Percentiles rank a stretch among this genome's conserved stretches.
Conservation (phyloP, 192 early-diverging fungal genomes). For the Coemansia sp. region DNA sequence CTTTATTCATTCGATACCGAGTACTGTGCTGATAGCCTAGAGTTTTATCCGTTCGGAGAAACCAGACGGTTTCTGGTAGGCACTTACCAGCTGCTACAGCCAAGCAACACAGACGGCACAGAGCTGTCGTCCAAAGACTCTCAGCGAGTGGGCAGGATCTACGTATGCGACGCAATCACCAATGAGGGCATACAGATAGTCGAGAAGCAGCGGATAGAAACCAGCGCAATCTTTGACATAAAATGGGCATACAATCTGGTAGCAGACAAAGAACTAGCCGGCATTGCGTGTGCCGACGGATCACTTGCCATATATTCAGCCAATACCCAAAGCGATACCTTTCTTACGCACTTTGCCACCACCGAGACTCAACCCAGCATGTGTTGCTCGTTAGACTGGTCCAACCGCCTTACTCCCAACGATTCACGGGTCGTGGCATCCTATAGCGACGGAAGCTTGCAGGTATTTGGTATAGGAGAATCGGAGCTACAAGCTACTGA, state of each 20-base stretch:
- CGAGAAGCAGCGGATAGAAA: conserved; percentile 59
- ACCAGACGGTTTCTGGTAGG: conserved; percentile 61
- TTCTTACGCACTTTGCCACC: conserved; percentile 25
- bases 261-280: conserved; percentile 52
- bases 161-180: conserved; percentile 56
- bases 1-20: conserved; percentile 61
- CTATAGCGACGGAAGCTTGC: conserved; percentile 73
- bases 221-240: conserved; percentile 68
- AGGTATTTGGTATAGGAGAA: conserved; percentile 54
- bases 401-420: conserved; percentile 52
- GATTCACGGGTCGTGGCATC: conserved; percentile 60
- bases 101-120: not conserved
- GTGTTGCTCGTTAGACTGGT: conserved; percentile 89
- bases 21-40: conserved; percentile 69
- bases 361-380: conserved; percentile 56
- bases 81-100: conserved; percentile 64
- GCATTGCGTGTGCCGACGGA: conserved; percentile 64
- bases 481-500: conserved; percentile 28
- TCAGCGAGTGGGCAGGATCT: conserved; percentile 63
- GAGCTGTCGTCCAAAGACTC: conserved; percentile 36
- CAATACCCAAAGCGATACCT: conserved; percentile 20
- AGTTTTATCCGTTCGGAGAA: conserved; percentile 64
- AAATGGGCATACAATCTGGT: conserved; percentile 66
- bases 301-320: conserved; percentile 55
- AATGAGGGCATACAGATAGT: conserved; percentile 12